Evolutionary conservation across 345 rosid species (phyloP).

Genomic region (Cardamine chenopodiifolia): DNA sequence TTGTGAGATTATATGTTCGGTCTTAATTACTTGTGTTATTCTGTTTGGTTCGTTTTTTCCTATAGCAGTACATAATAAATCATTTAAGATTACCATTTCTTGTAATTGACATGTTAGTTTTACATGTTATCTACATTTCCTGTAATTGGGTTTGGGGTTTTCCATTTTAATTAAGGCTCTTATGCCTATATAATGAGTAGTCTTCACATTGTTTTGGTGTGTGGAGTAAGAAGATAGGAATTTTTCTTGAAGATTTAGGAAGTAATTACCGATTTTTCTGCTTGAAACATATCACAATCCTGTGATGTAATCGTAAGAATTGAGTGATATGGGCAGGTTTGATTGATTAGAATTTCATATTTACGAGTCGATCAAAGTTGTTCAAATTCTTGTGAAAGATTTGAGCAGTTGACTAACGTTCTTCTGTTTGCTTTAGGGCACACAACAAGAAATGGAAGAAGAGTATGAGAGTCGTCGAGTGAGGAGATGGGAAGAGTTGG

Average conservation of each 20-base stretch:
- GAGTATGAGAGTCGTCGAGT: constrained; percentile 43
- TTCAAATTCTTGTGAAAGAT: neutral
- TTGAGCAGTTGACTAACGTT: neutral
- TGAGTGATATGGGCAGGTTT: neutral
- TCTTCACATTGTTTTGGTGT: neutral
- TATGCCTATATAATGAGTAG: neutral
- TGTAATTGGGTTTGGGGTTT: neutral
- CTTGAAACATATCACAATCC: neutral
- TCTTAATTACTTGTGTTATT: neutral
- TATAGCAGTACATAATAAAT: neutral
- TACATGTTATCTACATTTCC: too few species aligned
- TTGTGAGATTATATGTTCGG: neutral
- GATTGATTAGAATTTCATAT: constrained; percentile 8
- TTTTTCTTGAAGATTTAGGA: too few species aligned
- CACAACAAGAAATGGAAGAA: constrained; percentile 42
- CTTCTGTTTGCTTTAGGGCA: constrained; percentile 13
- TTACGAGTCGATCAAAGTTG: neutral
- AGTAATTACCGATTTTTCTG: neutral
- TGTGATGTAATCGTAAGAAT: neutral
- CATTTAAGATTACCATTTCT: neutral
- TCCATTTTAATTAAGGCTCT: neutral
- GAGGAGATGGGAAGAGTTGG: constrained; percentile 85
- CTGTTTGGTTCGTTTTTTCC: neutral
- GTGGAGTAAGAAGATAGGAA: neutral
- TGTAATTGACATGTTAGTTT: neutral